Evolutionary conservation across 106 monocot species (phyloP).

Genomic region (Agapanthus africanus): DNA sequence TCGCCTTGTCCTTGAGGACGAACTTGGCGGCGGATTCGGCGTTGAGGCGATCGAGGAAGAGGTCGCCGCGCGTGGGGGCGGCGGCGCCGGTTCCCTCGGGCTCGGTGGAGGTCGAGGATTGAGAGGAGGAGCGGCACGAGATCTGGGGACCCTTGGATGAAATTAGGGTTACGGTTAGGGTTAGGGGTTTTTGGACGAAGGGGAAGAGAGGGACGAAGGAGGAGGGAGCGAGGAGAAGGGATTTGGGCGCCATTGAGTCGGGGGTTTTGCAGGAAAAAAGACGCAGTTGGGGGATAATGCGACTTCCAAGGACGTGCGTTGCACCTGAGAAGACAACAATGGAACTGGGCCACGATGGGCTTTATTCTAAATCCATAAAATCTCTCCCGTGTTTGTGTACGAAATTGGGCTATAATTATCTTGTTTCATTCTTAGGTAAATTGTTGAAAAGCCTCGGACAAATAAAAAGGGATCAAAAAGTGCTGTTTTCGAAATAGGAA

Average conservation of each 20-base stretch:
- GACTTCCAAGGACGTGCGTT: too few relatives aligned
- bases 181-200: background rate
- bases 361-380: too few relatives aligned
- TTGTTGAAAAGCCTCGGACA: too few relatives aligned
- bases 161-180: constrained; percentile 8
- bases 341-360: too few relatives aligned
- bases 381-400: too few relatives aligned
- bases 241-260: constrained; percentile 14
- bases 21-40: constrained; percentile 30
- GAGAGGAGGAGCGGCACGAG: constrained; percentile 21
- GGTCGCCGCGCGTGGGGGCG: constrained; percentile 78
- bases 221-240: constrained; percentile 7
- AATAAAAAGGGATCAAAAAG: too few relatives aligned
- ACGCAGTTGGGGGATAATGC: too few relatives aligned
- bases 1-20: constrained; percentile 35
- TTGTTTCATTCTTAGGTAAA: too few relatives aligned
- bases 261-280: too few relatives aligned
- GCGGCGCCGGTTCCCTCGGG: constrained; percentile 73
- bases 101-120: constrained; percentile 4
- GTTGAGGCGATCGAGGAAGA: constrained; percentile 57
- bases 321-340: too few relatives aligned
- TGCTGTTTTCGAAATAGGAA: too few relatives aligned
- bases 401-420: too few relatives aligned
- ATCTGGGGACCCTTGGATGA: background rate
- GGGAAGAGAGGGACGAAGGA: background rate